Evolutionary conservation across 768 basidiomycete genomes (phyloP), one percentile per base, ranked within the genome.

Genomic region (Lactifluus rugatus): DNA sequence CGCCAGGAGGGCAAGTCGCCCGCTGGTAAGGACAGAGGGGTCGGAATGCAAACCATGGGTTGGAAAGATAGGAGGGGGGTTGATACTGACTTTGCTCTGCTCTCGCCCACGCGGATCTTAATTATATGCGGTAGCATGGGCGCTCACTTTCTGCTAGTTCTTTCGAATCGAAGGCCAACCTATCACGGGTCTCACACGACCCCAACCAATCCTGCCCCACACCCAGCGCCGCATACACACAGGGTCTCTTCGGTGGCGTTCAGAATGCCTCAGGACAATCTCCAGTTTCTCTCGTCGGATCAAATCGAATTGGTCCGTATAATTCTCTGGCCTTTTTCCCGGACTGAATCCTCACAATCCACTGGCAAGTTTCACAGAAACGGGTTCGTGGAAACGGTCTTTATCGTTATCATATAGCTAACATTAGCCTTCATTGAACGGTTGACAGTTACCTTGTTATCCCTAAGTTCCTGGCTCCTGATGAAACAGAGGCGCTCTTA

Each of bases 391-490:
- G 26, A 17, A 31, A 14, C 21, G 31, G 66, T 17, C 17, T 37
- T 46, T 14, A 14, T 17, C 17, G 14, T 31, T n/a, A 2, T 10
- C 17, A 2, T 10, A 31, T 4, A 31, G 31, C 31, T 31, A 8
- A 7, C 8, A 5, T 2, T 34, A 21, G 0, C 32, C 41, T 13
- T 26, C 10, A 32, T 32, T 41, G 1, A 49, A 28, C 3, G 0
- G 17, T 17, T 57, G 41, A 48, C 53, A 93, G 93, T 45, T 95
- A 94, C 65, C 78, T 96, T 42, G 71, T 90, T 54, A 66, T 99
- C 42, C 86, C 85, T 0, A 72, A 72, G 13, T 98, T 98, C 71
- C 75, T 94, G 52, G 69, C 73, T 6, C 56, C 66, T n/a, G 74
- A 77, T 10, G 82, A 88, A 41, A 79, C 85, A 0, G 66, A 73